Evolutionary conservation across 2,329 filamentous ascomycete genomes (phyloP), one percentile per base, ranked within the genome.

Genomic region (Aspergillus ochraceoroseus): DNA sequence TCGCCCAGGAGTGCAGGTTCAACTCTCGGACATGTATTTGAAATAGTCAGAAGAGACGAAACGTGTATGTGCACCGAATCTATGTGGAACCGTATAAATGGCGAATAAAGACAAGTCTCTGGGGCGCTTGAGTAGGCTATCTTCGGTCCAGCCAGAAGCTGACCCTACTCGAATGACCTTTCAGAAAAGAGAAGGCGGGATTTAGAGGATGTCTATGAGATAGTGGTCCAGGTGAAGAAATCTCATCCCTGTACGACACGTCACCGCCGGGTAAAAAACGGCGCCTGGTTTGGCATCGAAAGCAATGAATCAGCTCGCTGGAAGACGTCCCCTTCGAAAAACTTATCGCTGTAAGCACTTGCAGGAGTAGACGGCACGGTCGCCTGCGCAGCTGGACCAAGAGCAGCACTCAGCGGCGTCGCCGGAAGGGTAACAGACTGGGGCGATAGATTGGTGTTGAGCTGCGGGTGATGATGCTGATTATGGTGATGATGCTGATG

Each of bases 341-440:
- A 70, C 22, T 64, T 65, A 49, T 72, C 69, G 39, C 68, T 67
- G 47, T 70, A 70, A 8, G 67, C 65, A 51, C 63, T 70, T n/a
- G 67, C 67, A 4, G 68, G 68, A 0, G 68, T 70, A 2, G 77
- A 85, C 3, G 87, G 85, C 7, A 95, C 82, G 0, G 87, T 95
- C 1, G 89, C 88, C 64, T 94, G 88, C 39, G 88, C 86, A 13
- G 89, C 89, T 4, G 89, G 87, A 0, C 89, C 90, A 4, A 95
- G 73, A 1, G 89, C 89, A 11, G 88, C 89, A 54, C 86, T 92
- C 47, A 95, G 76, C 5, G 90, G 89, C 1, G 89, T 95, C 56
- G 92, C 87, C 6, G 89, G 88, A 25, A 88, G 67, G 7, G 76
- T 72, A 7, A 75, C 68, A 14, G 73, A 71, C 32, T 75, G 75